phyloP scores from a whole-genome alignment of 495 filamentous ascomycete genomes.

The Aspergillus steynii region DNA sequence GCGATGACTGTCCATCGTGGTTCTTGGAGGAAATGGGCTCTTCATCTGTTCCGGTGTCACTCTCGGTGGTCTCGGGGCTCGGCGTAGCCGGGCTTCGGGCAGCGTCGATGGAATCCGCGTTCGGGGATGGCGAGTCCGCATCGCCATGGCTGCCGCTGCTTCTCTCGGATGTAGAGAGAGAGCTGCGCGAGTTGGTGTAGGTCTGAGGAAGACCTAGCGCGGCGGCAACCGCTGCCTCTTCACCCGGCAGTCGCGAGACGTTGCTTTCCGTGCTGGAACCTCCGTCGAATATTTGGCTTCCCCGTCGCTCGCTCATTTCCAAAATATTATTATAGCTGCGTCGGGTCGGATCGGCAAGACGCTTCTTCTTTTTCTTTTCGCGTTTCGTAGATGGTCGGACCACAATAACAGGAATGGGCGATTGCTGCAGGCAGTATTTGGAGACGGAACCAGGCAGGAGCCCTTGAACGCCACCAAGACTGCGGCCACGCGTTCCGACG shows the following conservation, averaged over 20 bases:
- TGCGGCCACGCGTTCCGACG: slow-evolving; percentile 87
- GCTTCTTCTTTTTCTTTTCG: slow-evolving; percentile 88
- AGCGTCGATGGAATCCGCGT: slow-evolving; percentile 30
- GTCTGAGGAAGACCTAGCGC: slow-evolving; percentile 62
- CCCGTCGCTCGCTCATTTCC: slow-evolving; percentile 54
- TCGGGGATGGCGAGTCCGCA: slow-evolving; percentile 26
- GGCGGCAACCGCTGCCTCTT: slow-evolving; percentile 71
- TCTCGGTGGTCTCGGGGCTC: slow-evolving; percentile 43
- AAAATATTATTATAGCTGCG: slow-evolving; percentile 81
- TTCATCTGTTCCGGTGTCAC: slow-evolving; percentile 41
- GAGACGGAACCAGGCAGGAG: slow-evolving; percentile 92
- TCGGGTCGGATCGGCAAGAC: slow-evolving; percentile 73
- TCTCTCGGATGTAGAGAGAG: slow-evolving; percentile 49
- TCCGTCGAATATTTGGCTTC: slow-evolving; percentile 56
- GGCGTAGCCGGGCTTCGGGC: slow-evolving; percentile 30
- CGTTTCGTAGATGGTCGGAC: slow-evolving; percentile 89
- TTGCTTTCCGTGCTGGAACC: slow-evolving; percentile 46
- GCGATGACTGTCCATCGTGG: slow-evolving; percentile 21
- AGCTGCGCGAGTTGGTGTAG: slow-evolving; percentile 45
- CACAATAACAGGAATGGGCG: slow-evolving; percentile 94
- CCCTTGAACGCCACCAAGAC: slow-evolving; percentile 83
- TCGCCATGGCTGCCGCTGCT: slow-evolving; percentile 41
- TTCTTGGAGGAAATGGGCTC: slow-evolving; percentile 10
- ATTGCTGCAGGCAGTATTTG: slow-evolving; percentile 95
- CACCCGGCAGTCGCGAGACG: slow-evolving; percentile 47